A percentile compares a stretch with the other conserved stretches of the same genome.
Conservation (phyloP, 805 yeast species). For the Ogataea paraovalis region DNA sequence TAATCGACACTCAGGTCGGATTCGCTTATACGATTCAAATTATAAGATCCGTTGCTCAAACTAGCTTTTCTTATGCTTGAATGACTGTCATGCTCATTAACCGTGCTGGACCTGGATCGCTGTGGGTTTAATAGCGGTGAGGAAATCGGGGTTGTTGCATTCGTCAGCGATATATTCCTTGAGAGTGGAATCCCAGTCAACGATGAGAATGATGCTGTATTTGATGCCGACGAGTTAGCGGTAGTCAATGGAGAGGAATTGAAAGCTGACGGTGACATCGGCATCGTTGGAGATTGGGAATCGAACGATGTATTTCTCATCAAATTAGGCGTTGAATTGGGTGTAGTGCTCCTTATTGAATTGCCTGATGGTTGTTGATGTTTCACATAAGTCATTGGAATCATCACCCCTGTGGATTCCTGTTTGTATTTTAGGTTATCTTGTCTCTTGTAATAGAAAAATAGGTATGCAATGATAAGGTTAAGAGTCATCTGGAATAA, state of each 20-base stretch:
- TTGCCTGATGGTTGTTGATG: background rate
- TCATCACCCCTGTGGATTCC: background rate
- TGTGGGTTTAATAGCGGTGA: slow-evolving; percentile 11
- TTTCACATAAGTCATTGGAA: slow-evolving; percentile 5
- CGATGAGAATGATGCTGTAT: background rate
- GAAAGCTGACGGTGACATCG: background rate
- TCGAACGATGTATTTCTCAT: slow-evolving; percentile 3
- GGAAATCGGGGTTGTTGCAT: slow-evolving; percentile 6
- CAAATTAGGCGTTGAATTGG: background rate
- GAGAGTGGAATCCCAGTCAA: background rate
- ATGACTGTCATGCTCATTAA: slow-evolving; percentile 17
- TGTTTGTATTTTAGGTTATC: slow-evolving; percentile 1
- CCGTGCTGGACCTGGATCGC: slow-evolving; percentile 23
- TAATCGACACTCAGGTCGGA: slow-evolving; percentile 1
- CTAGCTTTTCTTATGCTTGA: slow-evolving; percentile 8
- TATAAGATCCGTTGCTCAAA: slow-evolving; percentile 1
- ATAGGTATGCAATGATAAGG: slow-evolving; percentile 68
- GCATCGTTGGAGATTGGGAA: background rate
- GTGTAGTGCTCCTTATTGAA: slow-evolving; percentile 2
- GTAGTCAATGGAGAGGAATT: background rate
- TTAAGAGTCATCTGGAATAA: slow-evolving; percentile 76
- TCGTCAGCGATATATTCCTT: background rate
- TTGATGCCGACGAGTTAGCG: background rate
- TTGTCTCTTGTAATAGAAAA: slow-evolving; percentile 51
- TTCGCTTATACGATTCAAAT: slow-evolving; percentile 7